Conservation (phyloP, 1,284 basidiomycete genomes). For the Tilletia walkeri region DNA sequence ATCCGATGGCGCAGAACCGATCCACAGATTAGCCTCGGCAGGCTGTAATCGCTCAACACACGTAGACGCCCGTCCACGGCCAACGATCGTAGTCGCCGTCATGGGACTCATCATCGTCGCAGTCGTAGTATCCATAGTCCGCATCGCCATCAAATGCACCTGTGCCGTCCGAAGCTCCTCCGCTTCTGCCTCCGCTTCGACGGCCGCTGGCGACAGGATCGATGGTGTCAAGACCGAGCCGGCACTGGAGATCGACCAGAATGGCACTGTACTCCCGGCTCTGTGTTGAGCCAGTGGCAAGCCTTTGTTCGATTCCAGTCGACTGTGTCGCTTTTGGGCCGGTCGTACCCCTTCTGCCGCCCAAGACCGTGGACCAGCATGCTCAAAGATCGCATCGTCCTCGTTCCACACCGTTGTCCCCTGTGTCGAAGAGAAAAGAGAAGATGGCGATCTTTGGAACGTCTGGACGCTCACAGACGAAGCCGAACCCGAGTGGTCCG, state of each 20-base stretch:
- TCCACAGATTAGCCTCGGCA: background rate
- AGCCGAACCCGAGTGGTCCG: background rate
- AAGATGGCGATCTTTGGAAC: background rate
- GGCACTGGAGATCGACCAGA: background rate
- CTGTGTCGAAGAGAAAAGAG: background rate
- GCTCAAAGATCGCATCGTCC: background rate
- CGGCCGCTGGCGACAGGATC: background rate
- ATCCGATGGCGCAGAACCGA: background rate
- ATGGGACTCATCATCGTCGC: background rate
- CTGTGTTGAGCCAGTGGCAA: background rate
- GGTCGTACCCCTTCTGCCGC: background rate
- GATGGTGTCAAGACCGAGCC: background rate
- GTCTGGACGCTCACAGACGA: background rate
- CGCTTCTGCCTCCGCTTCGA: background rate
- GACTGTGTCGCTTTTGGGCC: too few species aligned
- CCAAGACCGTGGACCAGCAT: background rate
- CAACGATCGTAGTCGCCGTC: background rate
- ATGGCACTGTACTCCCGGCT: background rate
- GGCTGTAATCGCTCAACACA: background rate
- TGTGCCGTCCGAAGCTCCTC: background rate
- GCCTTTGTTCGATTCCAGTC: too few species aligned
- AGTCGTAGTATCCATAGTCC: background rate
- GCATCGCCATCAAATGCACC: background rate
- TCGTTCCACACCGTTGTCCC: constrained; percentile 9
- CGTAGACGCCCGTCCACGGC: background rate